phyloP scores from a whole-genome alignment of 2,329 filamentous ascomycete species.

The Periconia sp. region DNA sequence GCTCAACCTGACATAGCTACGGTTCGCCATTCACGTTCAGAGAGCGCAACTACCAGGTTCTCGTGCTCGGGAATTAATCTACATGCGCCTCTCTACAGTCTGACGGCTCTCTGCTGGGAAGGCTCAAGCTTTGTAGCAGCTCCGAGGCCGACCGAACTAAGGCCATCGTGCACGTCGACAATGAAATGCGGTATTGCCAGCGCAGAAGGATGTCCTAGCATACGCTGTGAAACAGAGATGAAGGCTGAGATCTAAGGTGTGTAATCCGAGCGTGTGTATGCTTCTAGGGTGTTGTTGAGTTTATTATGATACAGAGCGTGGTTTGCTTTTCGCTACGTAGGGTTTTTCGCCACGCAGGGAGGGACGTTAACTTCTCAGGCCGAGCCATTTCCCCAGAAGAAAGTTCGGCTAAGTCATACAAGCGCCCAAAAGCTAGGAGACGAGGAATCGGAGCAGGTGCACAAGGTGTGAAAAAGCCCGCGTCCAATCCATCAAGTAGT shows the following conservation, averaged over 20 bases:
- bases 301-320: conserved; percentile 6
- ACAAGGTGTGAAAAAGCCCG: too few species aligned
- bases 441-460: too few species aligned
- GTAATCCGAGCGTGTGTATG: conserved; percentile 5
- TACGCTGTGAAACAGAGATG: background rate
- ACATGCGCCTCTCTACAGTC: conserved; percentile 3
- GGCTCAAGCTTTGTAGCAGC: background rate
- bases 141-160: conserved; percentile 1
- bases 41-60: too few species aligned
- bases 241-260: conserved; percentile 3
- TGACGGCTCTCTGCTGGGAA: background rate
- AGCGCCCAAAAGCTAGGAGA: too few species aligned
- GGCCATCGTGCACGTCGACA: background rate
- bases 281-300: conserved; percentile 6
- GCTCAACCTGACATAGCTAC: too few species aligned
- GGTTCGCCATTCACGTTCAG: too few species aligned
- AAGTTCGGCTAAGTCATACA: too few species aligned
- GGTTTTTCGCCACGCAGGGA: background rate
- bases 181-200: conserved; percentile 6
- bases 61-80: conserved; percentile 4
- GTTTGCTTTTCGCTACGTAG: conserved; percentile 1
- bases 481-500: too few species aligned
- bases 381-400: too few species aligned
- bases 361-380: background rate
- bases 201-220: conserved; percentile 4